Evolutionary conservation across 768 basidiomycete species (phyloP).

Genomic region (Boletales sp.): DNA sequence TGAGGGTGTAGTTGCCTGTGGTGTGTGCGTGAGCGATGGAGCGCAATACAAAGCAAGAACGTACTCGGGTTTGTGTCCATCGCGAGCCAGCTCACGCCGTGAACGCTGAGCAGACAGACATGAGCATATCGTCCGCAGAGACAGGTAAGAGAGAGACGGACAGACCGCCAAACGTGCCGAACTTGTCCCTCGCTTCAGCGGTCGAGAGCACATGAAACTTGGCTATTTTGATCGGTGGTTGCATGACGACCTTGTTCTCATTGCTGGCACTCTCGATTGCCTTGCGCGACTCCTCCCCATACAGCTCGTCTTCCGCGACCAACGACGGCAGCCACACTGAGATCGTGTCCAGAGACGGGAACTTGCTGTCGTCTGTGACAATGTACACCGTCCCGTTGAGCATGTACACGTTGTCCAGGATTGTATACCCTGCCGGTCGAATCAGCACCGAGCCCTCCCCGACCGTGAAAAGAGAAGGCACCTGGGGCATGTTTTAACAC

Average conservation of each 20-base stretch:
- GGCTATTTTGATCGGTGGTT: constrained; percentile 7
- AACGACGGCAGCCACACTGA: constrained; percentile 6
- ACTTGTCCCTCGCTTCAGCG: constrained; percentile 41
- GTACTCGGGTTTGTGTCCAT: constrained; percentile 49
- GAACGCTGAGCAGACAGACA: constrained; percentile 41
- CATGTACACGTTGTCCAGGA: constrained; percentile 80
- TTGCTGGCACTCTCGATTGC: too few relatives aligned
- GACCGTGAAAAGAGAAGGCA: constrained; percentile 24
- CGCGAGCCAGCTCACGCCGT: constrained; percentile 68
- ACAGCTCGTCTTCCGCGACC: too few relatives aligned
- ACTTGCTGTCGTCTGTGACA: constrained; percentile 61
- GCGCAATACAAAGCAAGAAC: constrained; percentile 18
- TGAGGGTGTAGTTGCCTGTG: constrained; percentile 63
- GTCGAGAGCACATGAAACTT: constrained; percentile 61
- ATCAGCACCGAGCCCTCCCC: neutral
- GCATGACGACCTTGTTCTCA: too few relatives aligned
- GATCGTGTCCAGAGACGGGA: constrained; percentile 57
- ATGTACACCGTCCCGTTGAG: constrained; percentile 70
- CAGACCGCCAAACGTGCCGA: constrained; percentile 56
- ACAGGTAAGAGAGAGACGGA: constrained; percentile 29
- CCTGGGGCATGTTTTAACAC: constrained; percentile 65
- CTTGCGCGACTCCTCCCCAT: too few relatives aligned
- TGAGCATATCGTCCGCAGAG: neutral
- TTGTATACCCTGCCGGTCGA: constrained; percentile 62
- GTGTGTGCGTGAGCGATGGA: neutral